Evolutionary conservation across 2,329 filamentous ascomycete species (phyloP).

Genomic region (Phialemoniopsis sp.): DNA sequence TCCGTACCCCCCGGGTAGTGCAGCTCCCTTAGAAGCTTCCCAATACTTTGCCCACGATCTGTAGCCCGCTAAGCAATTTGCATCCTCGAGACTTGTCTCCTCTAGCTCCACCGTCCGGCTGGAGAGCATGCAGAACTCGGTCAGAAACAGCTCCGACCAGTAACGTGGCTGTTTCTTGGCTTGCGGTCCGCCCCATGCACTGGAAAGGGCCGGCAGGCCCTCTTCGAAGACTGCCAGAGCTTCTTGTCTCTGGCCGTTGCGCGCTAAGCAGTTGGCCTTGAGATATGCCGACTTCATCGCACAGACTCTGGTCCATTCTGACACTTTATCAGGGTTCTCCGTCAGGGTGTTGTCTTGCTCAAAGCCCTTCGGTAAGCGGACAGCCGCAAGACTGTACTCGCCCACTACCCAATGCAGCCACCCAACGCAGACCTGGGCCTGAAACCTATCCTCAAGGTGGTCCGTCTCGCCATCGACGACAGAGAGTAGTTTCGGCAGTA

Average conservation of each 20-base stretch:
- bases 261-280: constrained; percentile 60
- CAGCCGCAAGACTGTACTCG: constrained; percentile 60
- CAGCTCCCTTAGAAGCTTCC: constrained; percentile 37
- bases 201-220: constrained; percentile 58
- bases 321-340: constrained; percentile 47
- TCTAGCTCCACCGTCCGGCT: constrained; percentile 53
- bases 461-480: constrained; percentile 55
- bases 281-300: constrained; percentile 75
- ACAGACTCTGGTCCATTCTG: constrained; percentile 80
- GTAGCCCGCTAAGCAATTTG: constrained; percentile 52
- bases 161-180: constrained; percentile 64
- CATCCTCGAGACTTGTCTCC: constrained; percentile 44
- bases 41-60: constrained; percentile 70
- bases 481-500: constrained; percentile 46
- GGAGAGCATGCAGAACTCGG: constrained; percentile 68
- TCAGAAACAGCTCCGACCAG: constrained; percentile 76
- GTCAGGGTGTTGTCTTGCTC: constrained; percentile 49
- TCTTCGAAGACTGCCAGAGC: constrained; percentile 65
- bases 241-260: constrained; percentile 44
- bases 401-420: constrained; percentile 80
- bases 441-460: constrained; percentile 59
- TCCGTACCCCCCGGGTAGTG: constrained; percentile 48
- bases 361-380: constrained; percentile 60
- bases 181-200: constrained; percentile 43
- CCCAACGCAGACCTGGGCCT: constrained; percentile 77